phyloP scores from a whole-genome alignment of 2,329 filamentous ascomycete species.

The Leptosphaerulina australis region DNA sequence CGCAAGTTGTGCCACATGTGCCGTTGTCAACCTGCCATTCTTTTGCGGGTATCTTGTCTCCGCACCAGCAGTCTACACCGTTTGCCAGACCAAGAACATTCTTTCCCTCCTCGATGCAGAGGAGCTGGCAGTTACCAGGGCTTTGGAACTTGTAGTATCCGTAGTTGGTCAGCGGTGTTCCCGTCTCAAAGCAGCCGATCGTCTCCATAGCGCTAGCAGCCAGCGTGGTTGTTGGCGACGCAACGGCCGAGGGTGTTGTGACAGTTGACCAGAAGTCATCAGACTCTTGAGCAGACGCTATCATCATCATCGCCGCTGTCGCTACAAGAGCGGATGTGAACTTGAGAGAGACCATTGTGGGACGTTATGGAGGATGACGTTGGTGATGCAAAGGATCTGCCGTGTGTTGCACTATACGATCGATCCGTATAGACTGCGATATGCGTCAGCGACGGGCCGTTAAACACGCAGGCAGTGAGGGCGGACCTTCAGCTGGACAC shows the following conservation, averaged over 20 bases:
- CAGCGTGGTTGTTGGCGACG: slow-evolving; percentile 41
- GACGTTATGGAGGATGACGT: slow-evolving; percentile 9
- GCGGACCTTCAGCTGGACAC: slow-evolving; percentile 36
- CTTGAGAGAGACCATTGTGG: slow-evolving; percentile 44
- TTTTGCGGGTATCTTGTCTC: slow-evolving; percentile 67
- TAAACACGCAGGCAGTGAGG: slow-evolving; percentile 5
- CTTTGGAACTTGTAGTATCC: slow-evolving; percentile 60
- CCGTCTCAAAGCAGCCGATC: slow-evolving; percentile 60
- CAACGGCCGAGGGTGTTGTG: slow-evolving; percentile 29
- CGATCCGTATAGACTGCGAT: slow-evolving; percentile 24
- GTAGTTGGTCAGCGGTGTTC: slow-evolving; percentile 55
- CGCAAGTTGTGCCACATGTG: slow-evolving; percentile 70
- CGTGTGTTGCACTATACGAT: slow-evolving; percentile 22
- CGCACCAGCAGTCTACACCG: slow-evolving; percentile 74
- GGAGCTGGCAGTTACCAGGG: slow-evolving; percentile 60
- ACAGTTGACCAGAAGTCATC: slow-evolving; percentile 24
- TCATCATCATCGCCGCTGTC: slow-evolving; percentile 38
- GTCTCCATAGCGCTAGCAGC: slow-evolving; percentile 35
- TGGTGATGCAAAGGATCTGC: slow-evolving; percentile 11
- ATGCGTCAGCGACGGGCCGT: slow-evolving; percentile 24
- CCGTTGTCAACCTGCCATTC: slow-evolving; percentile 60
- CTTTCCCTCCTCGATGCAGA: slow-evolving; percentile 56
- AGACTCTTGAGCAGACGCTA: slow-evolving; percentile 32
- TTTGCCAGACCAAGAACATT: slow-evolving; percentile 68
- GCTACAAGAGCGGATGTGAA: slow-evolving; percentile 41